A percentile compares a stretch with the other conserved stretches of the same genome.
phyloP scores from a whole-genome alignment of 441 rosid species.

The Adansonia grandidieri region DNA sequence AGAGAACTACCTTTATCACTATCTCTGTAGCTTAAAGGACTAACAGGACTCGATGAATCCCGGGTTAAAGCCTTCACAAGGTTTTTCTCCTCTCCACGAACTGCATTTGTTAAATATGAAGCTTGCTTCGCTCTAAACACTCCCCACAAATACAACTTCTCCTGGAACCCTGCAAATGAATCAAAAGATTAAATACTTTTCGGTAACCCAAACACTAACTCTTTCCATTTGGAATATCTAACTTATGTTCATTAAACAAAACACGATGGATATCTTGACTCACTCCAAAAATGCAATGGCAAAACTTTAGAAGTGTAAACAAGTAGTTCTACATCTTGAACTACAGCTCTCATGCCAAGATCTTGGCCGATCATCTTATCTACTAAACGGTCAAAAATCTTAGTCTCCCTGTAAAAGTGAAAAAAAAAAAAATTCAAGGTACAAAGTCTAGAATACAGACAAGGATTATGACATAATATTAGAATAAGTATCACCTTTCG shows the following conservation, averaged over 20 bases:
- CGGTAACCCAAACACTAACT: background rate
- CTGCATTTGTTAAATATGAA: background rate
- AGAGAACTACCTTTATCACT: constrained; percentile 24
- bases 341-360: constrained; percentile 52
- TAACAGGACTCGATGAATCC: constrained; percentile 27
- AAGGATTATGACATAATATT: background rate
- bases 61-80: background rate
- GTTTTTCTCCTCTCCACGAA: constrained; percentile 22
- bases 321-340: constrained; percentile 63
- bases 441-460: background rate
- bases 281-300: constrained; percentile 63
- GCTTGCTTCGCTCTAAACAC: constrained; percentile 54
- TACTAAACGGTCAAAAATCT: constrained; percentile 47
- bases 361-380: constrained; percentile 51
- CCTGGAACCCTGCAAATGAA: constrained; percentile 52
- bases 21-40: constrained; percentile 31
- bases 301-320: constrained; percentile 61
- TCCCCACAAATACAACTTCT: constrained; percentile 71
- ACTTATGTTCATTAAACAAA: background rate
- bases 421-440: constrained; percentile 19
- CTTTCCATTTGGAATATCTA: too few species aligned
- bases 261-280: constrained; percentile 29
- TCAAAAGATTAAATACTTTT: background rate
- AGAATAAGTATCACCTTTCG: constrained; percentile 42
- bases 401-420: constrained; percentile 27